phyloP scores from a whole-genome alignment of 2,329 filamentous ascomycete species.

The Arthrobotrys musiformis region DNA sequence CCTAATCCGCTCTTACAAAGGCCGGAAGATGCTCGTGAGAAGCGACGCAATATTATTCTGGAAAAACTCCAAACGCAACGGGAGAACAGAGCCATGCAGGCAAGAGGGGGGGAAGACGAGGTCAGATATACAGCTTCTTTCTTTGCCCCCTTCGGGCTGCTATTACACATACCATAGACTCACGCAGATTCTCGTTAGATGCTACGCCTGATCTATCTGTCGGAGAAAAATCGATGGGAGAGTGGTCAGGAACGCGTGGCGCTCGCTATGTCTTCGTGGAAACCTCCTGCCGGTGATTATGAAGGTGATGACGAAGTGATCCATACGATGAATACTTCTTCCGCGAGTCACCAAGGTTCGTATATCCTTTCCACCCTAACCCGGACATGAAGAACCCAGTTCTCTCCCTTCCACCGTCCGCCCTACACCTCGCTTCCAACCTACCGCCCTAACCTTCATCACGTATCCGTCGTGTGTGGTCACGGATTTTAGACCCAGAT shows the following conservation, averaged over 20 bases:
- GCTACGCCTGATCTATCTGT: constrained; percentile 63
- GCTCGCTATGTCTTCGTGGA: constrained; percentile 18
- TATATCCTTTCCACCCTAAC: not conserved
- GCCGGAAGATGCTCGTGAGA: constrained; percentile 72
- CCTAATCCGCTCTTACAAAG: constrained; percentile 72
- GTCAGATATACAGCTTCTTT: constrained; percentile 61
- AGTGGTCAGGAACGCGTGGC: constrained; percentile 60
- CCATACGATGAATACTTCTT: not conserved
- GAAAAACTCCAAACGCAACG: constrained; percentile 72
- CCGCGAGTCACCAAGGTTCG: not conserved
- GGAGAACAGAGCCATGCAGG: constrained; percentile 71
- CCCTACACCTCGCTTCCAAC: not conserved
- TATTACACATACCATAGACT: not conserved
- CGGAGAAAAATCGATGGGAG: constrained; percentile 62
- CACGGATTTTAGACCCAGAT: constrained; percentile 17
- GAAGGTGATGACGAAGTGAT: not conserved
- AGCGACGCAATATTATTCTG: constrained; percentile 75
- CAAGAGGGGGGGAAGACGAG: constrained; percentile 73
- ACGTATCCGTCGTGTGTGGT: constrained; percentile 2
- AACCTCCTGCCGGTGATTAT: not conserved
- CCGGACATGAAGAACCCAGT: not conserved
- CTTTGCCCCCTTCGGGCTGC: not conserved
- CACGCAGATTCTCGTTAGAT: constrained; percentile 58
- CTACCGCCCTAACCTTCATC: not conserved
- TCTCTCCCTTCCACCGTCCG: not conserved